Base-by-base conservation (phyloP, 2,329 filamentous ascomycete species). In the Colletotrichum godetiae region DNA sequence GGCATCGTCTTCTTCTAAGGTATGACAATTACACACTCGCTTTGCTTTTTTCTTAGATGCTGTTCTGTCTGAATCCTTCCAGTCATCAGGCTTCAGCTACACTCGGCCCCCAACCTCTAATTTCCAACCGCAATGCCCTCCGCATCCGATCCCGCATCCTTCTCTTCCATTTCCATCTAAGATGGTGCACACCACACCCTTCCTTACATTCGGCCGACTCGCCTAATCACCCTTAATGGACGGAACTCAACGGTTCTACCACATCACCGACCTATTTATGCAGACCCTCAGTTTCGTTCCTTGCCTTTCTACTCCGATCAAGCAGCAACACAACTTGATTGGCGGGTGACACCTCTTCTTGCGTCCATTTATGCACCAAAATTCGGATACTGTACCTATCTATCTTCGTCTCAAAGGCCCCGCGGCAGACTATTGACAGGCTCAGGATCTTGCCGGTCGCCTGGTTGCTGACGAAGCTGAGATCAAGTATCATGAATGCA, bases 371-470 rank as follows among this genome's bases (percentile, higher is more conserved):
- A 27, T 37, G 19, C 53, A 13, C n/a, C 56, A 15, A 19, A 29
- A 15, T 37, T 29, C 31, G 37, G 37, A 42, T 42, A 15, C 37
- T 42, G 37, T 42, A 15, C 11, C 27, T 62, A n/a, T 19, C 42
- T n/a, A 49, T n/a, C 19, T 49, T 49, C 7, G 19, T 49, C 15
- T 49, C 8, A 22, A 33, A 13, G n/a, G 24, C 19, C 29, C 49
- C 58, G 35, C 22, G n/a, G 22, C 24, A n/a, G 11, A n/a, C n/a
- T 56, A 56, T 49, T 13, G 56, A 57, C 29, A 68, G 57, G 49
- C 58, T 72, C 53, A 42, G 53, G 60, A 53, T 67, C 66, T 68
- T 52, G 65, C 52, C 53, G n/a, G 58, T 53, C 52, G 35, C 49
- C 55, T 31, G 37, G 66, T 68, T 63, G 59, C 59, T 72, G 55